Evolutionary conservation across 1,139 yeast species (phyloP), one percentile per base, ranked within the genome.

Genomic region (Casaregolazyma lundiana): DNA sequence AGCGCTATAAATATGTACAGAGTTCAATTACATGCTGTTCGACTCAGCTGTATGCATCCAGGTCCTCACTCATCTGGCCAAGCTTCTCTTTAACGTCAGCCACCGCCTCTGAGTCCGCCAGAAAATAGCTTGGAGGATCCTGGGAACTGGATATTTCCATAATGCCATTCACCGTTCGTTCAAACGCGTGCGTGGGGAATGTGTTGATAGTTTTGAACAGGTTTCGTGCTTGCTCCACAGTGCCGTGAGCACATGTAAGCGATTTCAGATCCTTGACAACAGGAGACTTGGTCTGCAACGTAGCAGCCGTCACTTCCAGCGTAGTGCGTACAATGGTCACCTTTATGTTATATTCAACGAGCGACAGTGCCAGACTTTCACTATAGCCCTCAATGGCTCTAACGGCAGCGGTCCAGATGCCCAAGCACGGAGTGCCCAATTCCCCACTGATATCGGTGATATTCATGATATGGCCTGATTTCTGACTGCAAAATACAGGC

Each of bases 341-440:
- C 38, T 59, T 62, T 38, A 65, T 50, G 30, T 61, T 57, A 41
- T 53, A 53, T 4, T 61, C 57, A 4, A 61, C 60, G 2, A 63
- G 54, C 35, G 61, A 60, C 42, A 63, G 48, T 2, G 67, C 66
- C n/a, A 65, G 51, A 4, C 63, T 57, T 48, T 65, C 69, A 6
- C 56, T 50, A 45, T 63, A 65, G 18, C 69, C 68, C 46, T 65
- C 68, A 13, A 65, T 51, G 3, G 67, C 68, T 40, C 63, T 63
- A 45, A 56, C 53, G 6, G 66, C 63, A 4, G 66, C 55, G 1
- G 65, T 52, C 35, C 58, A 35, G 8, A 60, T 50, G 1, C 65
- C 61, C 17, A 64, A 43, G 2, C 57, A 51, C 1, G 69, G 68
- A 3, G 64, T 63, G 11, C 65, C 67, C 30, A 63, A 47, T 16